phyloP scores from a whole-genome alignment of 1,139 yeast species.

The Saccharomyces uvarum region DNA sequence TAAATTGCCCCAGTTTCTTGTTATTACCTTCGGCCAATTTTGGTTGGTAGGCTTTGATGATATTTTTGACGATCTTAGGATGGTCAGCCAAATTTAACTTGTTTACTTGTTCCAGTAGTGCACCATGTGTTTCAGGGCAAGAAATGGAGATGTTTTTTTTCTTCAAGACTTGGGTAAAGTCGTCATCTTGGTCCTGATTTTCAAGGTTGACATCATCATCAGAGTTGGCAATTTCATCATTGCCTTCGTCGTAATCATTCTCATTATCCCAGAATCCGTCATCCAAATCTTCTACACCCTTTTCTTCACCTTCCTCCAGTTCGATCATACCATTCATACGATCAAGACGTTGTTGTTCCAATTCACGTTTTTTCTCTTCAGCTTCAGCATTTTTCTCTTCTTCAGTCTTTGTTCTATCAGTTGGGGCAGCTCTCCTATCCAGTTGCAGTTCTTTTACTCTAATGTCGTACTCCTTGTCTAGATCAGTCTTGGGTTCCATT shows the following conservation, averaged over 20 bases:
- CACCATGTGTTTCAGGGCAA: slow-evolving; percentile 57
- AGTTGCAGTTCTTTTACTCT: slow-evolving; percentile 71
- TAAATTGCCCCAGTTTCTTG: slow-evolving; percentile 58
- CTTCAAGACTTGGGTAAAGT: slow-evolving; percentile 2
- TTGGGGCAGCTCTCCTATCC: slow-evolving; percentile 88
- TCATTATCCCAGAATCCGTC: slow-evolving; percentile 43
- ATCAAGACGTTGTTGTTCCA: slow-evolving; percentile 67
- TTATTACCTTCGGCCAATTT: slow-evolving; percentile 76
- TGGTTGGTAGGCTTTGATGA: slow-evolving; percentile 63
- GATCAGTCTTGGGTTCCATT: slow-evolving; percentile 19
- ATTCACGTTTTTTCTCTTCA: slow-evolving; percentile 54
- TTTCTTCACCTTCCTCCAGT: slow-evolving; percentile 40
- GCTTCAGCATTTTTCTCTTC: slow-evolving; percentile 73
- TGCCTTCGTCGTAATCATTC: slow-evolving; percentile 41
- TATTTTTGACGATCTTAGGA: slow-evolving; percentile 43
- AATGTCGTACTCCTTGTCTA: slow-evolving; percentile 49
- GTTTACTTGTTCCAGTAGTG: slow-evolving; percentile 39
- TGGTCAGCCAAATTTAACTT: slow-evolving; percentile 39
- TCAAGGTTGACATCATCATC: slow-evolving; percentile 28
- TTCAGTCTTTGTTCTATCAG: slow-evolving; percentile 88
- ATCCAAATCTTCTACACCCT: slow-evolving; percentile 65
- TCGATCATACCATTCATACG: slow-evolving; percentile 75
- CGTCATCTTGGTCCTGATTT: slow-evolving; percentile 9
- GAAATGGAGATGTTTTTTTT: slow-evolving; percentile 17
- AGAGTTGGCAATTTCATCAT: slow-evolving; percentile 26